Base-by-base conservation (phyloP, 768 basidiomycete species). In the Rhizopogon vulgaris region DNA sequence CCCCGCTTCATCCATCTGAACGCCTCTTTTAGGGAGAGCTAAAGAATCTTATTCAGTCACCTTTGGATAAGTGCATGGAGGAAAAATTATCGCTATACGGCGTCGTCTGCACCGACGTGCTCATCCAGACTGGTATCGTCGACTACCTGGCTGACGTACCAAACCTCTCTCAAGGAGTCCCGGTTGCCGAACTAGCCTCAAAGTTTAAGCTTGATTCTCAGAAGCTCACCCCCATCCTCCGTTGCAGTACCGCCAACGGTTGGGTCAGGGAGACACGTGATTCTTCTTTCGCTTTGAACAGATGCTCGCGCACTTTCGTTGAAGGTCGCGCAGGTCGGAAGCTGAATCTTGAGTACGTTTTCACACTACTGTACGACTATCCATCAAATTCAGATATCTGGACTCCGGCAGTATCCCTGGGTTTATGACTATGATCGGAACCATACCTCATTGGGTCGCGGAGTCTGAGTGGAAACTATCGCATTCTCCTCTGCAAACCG, bases 401-500 rank as follows among this genome's bases (percentile, higher is more conserved):
- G 17, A 18, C 22, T 22, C 22, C 22, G 22, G 36, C 18, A 61
- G 60, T 39, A 54, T 52, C 11, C 56, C 56, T 24, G 52, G 54
- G 14, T 52, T 54, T n/a, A 56, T 57, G 11, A 37, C 48, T 7
- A 22, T 60, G 9, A 51, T 60, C 3, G 42, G 27, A 22, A 11
- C 50, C 2, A 49, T 61, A n/a, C 30, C 53, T 10, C 9, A 39
- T 6, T 52, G 50, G 38, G 39, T 60, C 3, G 39, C 49, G 27
- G 56, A 61, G 34, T 52, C 59, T 4, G 50, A 60, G 38, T 61
- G 60, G 60, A 55, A 54, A 42, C 15, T 56, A 11, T 56, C 52
- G 15, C 25, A 11, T 8, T 52, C 51, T 42, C 27, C 51, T 9
- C 22, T 2, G 12, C 28, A 73, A 47, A 71, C 69, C 9, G 69